A percentile compares a stretch with the other conserved stretches of the same genome.
Conservation (phyloP, 768 basidiomycete species). For the Hysterangium stoloniferum region DNA sequence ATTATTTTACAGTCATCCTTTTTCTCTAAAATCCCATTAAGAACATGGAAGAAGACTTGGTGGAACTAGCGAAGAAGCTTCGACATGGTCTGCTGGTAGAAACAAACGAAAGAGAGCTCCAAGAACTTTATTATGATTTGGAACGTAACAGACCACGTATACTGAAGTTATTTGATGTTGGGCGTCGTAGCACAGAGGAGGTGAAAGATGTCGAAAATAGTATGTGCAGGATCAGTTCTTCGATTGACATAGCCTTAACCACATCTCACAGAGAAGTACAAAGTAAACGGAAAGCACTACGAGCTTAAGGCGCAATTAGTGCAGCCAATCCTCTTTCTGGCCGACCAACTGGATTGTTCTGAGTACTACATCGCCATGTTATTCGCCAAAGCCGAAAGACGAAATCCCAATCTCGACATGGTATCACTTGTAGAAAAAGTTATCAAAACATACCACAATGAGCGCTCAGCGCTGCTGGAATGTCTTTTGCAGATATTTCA, state of each 20-base stretch:
- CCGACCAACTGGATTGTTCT: slow-evolving; percentile 74
- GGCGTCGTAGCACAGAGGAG: slow-evolving; percentile 52
- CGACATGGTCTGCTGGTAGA: background rate
- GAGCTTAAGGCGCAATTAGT: slow-evolving; percentile 76
- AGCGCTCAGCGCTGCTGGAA: slow-evolving; percentile 63
- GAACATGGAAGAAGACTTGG: slow-evolving; percentile 6
- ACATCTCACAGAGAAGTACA: slow-evolving; percentile 47
- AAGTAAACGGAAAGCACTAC: slow-evolving; percentile 55
- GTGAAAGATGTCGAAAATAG: slow-evolving; percentile 65
- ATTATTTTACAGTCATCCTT: no score
- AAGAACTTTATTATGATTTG: slow-evolving; percentile 21
- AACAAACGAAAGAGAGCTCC: slow-evolving; percentile 5
- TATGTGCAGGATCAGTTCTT: slow-evolving; percentile 22
- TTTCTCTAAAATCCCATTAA: no score
- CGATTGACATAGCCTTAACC: background rate
- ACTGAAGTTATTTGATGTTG: slow-evolving; percentile 56
- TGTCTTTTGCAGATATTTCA: slow-evolving; percentile 65
- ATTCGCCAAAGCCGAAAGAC: slow-evolving; percentile 52
- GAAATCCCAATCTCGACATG: slow-evolving; percentile 56
- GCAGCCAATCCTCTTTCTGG: slow-evolving; percentile 67
- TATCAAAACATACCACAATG: slow-evolving; percentile 58
- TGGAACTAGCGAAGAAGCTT: background rate
- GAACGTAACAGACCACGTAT: slow-evolving; percentile 36
- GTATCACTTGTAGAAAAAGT: slow-evolving; percentile 56
- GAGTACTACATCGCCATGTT: slow-evolving; percentile 73